Evolutionary conservation across 2,329 filamentous ascomycete species (phyloP), one percentile per base, ranked within the genome.

Genomic region (Diaporthe ampelina): DNA sequence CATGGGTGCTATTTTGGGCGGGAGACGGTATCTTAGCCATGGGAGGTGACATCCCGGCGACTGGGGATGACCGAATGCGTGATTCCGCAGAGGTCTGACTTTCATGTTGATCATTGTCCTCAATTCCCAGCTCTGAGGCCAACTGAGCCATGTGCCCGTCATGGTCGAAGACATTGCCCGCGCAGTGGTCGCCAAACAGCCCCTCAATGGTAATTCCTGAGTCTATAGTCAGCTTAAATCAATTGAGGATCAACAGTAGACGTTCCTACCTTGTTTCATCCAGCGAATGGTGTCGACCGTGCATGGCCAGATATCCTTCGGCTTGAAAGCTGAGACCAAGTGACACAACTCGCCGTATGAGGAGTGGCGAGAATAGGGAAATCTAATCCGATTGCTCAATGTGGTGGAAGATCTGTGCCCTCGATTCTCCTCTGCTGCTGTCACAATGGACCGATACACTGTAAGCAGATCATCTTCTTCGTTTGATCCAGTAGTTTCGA

Each of bases 331-430:
- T 4, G 86, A 81, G 0, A 98, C 86, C 0, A 98, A 84, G 70
- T 91, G 84, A 76, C 94, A 93, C 3, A 97, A 88, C 81, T 98
- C 96, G 0, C 87, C 85, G 75, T 97, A 96, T 0, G 94, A 97
- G 0, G 96, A 97, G 82, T 98, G 96, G 0, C 96, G 90, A 0
- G 96, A 96, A 80, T 95, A 98, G 0, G 95, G 94, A 77, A 98
- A 98, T 0, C 81, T 84, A 4, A 92, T 89, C 0, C 79, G 79
- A 17, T 78, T 83, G 0, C 87, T 83, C 2, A 89, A 79, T 0
- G 48, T 13, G 1, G 73, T 73, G 1, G 58, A 4, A 7, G 78
- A 72, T 13, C 77, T 78, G 40, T 48, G 61, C 26, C 72, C 69
- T 24, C 74, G 69, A 17, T 52, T 32, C 19, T 24, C 56, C 24